Percentiles rank a stretch among this genome's conserved stretches.
Conservation (phyloP, 1,284 basidiomycete species). For the Tilletia indica region DNA sequence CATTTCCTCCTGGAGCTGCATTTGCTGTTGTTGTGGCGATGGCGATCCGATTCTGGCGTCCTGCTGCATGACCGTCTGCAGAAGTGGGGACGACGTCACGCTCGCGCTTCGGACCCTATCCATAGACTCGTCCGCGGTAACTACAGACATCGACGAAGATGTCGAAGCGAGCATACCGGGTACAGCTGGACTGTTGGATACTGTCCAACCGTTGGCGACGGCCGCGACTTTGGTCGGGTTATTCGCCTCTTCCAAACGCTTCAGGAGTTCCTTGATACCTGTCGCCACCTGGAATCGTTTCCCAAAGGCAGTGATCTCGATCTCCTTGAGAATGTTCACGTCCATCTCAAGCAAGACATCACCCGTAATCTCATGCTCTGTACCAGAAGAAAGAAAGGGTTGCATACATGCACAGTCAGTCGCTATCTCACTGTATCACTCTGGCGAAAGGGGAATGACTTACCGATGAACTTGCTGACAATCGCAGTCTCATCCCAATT, state of each 20-base stretch:
- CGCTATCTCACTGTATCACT: too few relatives aligned
- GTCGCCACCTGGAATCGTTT: slow-evolving; percentile 93
- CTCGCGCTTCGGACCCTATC: too few relatives aligned
- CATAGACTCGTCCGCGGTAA: too few relatives aligned
- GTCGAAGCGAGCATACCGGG: neutral
- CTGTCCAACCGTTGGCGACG: slow-evolving; percentile 3
- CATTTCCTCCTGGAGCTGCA: too few relatives aligned
- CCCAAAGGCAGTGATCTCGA: slow-evolving; percentile 89
- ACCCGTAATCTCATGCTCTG: slow-evolving; percentile 86
- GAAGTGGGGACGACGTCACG: too few relatives aligned
- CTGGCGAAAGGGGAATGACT: neutral
- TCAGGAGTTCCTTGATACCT: slow-evolving; percentile 81
- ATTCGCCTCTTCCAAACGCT: slow-evolving; percentile 25
- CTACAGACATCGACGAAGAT: neutral
- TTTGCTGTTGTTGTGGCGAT: neutral
- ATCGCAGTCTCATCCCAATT: slow-evolving; percentile 78
- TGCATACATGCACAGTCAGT: neutral
- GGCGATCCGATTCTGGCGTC: neutral
- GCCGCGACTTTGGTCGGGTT: slow-evolving; percentile 21
- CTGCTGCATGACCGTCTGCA: neutral
- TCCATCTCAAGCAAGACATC: slow-evolving; percentile 94
- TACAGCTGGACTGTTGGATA: neutral
- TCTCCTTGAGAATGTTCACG: slow-evolving; percentile 87
- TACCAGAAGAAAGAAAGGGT: slow-evolving; percentile 30
- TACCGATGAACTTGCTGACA: slow-evolving; percentile 69